Evolutionary conservation across 192 early-diverging fungal genomes (phyloP).

Genomic region (Linnemannia exigua): DNA sequence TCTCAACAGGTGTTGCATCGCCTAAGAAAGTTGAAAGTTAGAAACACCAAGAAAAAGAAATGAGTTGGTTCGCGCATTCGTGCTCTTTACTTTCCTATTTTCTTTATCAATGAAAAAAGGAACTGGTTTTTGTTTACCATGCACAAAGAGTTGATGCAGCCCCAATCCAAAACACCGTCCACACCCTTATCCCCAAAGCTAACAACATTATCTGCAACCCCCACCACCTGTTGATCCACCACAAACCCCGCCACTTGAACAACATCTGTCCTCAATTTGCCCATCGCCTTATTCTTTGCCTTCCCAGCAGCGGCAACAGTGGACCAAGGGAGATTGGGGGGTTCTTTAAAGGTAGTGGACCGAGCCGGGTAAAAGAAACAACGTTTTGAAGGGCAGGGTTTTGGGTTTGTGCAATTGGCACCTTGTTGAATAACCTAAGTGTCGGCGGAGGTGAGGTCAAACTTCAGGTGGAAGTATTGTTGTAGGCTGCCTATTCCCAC

Average conservation of each 20-base stretch:
- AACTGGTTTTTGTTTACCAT: not conserved
- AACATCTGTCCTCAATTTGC: conserved; percentile 56
- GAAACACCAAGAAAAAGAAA: too few relatives aligned
- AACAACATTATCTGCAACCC: conserved; percentile 64
- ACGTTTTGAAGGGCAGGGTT: conserved; percentile 22
- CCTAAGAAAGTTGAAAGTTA: not conserved
- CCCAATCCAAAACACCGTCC: conserved; percentile 73
- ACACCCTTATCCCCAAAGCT: conserved; percentile 60
- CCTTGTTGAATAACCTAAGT: conserved; percentile 62
- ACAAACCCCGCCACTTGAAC: conserved; percentile 65
- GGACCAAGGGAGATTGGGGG: conserved; percentile 25
- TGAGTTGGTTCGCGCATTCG: not conserved
- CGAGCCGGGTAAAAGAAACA: conserved; percentile 24
- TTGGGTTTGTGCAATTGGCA: conserved; percentile 20
- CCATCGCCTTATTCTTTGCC: conserved; percentile 26
- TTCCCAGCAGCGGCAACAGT: conserved; percentile 29
- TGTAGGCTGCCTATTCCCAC: conserved; percentile 76
- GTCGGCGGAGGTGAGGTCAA: conserved; percentile 74
- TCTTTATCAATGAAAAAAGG: not conserved
- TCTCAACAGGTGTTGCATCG: conserved; percentile 9
- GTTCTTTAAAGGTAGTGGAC: conserved; percentile 3
- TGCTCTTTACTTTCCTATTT: not conserved
- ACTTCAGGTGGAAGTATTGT: conserved; percentile 66
- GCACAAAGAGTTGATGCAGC: not conserved
- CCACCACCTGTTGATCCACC: conserved; percentile 68